phyloP scores from a whole-genome alignment of 441 rosid genomes.

The Syzygium malaccense region DNA sequence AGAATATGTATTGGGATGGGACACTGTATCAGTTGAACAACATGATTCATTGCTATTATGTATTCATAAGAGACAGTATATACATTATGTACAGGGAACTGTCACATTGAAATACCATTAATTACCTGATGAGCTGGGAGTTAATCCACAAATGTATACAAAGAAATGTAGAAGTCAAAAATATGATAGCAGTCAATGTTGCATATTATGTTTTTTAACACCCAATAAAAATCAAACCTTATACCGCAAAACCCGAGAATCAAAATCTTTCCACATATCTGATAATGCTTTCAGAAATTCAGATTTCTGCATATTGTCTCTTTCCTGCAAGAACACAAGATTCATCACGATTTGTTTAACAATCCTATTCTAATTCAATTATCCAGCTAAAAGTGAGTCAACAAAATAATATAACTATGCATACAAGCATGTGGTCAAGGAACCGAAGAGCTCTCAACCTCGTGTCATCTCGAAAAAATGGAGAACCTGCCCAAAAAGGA shows the following conservation, averaged over 20 bases:
- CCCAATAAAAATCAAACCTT: constrained; percentile 49
- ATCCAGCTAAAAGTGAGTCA: background rate
- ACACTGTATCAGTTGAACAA: background rate
- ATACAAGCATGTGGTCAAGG: constrained; percentile 98
- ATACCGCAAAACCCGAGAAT: constrained; percentile 88
- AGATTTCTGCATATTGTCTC: constrained; percentile 98
- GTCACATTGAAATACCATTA: background rate
- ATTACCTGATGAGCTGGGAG: background rate
- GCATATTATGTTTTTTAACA: background rate
- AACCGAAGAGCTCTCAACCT: constrained; percentile 98
- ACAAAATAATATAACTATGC: constrained; percentile 19
- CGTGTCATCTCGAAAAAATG: constrained; percentile 86
- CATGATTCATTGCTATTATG: background rate
- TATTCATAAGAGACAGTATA: background rate
- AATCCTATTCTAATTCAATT: background rate
- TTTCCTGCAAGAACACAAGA: constrained; percentile 50
- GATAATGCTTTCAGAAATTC: constrained; percentile 94
- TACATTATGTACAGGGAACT: background rate
- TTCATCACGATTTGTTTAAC: background rate
- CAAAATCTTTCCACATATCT: constrained; percentile 99
- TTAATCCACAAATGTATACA: background rate
- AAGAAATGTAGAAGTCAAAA: background rate
- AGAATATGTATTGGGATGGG: background rate
- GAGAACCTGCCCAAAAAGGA: constrained; percentile 56
- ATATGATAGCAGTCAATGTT: background rate